Evolutionary conservation across 768 basidiomycete genomes (phyloP).

Genomic region (Leccinellum luteum): DNA sequence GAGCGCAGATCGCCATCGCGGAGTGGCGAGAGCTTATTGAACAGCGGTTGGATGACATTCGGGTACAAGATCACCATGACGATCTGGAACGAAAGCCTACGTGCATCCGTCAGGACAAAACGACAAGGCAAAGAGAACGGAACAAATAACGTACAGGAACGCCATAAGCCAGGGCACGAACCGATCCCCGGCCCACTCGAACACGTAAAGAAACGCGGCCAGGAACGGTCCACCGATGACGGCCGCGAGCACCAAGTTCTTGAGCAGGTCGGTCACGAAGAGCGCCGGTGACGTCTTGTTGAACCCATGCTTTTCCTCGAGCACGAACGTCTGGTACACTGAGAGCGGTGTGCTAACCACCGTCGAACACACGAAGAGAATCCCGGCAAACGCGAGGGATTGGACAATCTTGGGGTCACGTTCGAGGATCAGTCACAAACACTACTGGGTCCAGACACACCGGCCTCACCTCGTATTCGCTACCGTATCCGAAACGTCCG

Average conservation of each 20-base stretch:
- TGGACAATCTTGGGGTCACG: conserved; percentile 56
- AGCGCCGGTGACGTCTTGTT: conserved; percentile 85
- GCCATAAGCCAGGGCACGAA: conserved; percentile 94
- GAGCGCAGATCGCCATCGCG: conserved; percentile 70
- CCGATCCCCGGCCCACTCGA: conserved; percentile 89
- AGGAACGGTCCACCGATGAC: conserved; percentile 83
- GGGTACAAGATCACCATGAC: conserved; percentile 82
- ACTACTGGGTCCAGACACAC: not conserved
- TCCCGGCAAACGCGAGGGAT: conserved; percentile 72
- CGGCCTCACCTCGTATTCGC: conserved; percentile 66
- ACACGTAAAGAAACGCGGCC: conserved; percentile 82
- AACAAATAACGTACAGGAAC: conserved; percentile 63
- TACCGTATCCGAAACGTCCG: conserved; percentile 56
- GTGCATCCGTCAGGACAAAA: not conserved
- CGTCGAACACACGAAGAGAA: conserved; percentile 64
- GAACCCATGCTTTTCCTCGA: conserved; percentile 95
- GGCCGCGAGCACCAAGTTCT: conserved; percentile 70
- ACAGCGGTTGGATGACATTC: conserved; percentile 88
- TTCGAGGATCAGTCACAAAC: not conserved
- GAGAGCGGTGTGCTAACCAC: conserved; percentile 73
- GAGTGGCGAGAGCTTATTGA: conserved; percentile 95
- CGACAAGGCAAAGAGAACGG: not conserved
- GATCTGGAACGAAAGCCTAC: conserved; percentile 78
- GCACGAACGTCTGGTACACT: conserved; percentile 86
- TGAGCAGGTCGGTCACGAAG: conserved; percentile 78